phyloP scores from a whole-genome alignment of 345 rosid genomes.

The Populus ilicifolia region DNA sequence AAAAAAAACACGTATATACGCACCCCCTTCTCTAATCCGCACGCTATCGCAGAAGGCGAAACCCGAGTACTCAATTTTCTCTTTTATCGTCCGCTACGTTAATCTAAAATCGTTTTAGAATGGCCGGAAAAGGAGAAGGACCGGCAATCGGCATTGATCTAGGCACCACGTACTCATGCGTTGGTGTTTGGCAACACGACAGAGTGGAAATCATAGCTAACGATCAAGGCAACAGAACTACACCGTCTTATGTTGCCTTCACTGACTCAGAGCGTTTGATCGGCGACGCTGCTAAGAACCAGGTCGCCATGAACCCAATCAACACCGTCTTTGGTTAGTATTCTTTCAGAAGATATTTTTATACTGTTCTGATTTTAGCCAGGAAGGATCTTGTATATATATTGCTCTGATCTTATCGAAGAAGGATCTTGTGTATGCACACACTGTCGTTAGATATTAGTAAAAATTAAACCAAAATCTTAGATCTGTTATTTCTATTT shows the following conservation, averaged over 20 bases:
- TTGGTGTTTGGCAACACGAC: constrained; percentile 36
- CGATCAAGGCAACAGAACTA: constrained; percentile 33
- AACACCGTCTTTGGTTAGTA: constrained; percentile 32
- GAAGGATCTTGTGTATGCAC: not conserved
- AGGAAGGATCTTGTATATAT: not conserved
- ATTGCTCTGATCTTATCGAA: not conserved
- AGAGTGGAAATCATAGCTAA: constrained; percentile 31
- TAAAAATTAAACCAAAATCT: not conserved
- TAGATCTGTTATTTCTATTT: not conserved
- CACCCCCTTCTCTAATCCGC: not conserved
- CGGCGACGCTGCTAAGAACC: constrained; percentile 38
- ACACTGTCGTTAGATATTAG: not conserved
- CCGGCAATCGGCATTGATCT: constrained; percentile 35
- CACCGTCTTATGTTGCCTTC: constrained; percentile 35
- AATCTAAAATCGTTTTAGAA: not conserved
- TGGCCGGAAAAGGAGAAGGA: constrained; percentile 27
- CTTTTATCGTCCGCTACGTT: too few relatives aligned
- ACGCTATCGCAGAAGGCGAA: too few relatives aligned
- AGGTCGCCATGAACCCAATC: constrained; percentile 35
- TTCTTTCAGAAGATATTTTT: not conserved
- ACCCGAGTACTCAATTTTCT: too few relatives aligned
- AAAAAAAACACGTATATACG: constrained; percentile 1
- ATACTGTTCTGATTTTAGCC: not conserved
- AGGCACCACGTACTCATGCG: constrained; percentile 28
- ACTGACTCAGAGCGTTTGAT: constrained; percentile 33